phyloP scores from a whole-genome alignment of 305 asterid species.

The Fraxinus platypoda region DNA sequence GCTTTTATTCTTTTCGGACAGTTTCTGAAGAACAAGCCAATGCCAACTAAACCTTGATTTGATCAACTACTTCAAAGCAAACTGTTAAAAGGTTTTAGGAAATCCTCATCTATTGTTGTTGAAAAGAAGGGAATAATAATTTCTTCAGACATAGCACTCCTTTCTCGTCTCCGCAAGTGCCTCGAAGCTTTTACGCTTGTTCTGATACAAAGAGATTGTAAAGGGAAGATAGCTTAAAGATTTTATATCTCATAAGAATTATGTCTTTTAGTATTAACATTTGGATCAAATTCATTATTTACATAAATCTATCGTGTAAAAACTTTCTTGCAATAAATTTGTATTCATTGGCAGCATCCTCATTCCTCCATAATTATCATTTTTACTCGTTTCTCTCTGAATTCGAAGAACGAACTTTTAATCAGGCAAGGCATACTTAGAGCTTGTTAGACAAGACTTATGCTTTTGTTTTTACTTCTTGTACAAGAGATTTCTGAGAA shows the following conservation, averaged over 20 bases:
- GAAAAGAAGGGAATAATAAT: not conserved
- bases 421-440: not conserved
- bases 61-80: not conserved
- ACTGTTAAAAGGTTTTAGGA: slow-evolving; percentile 1
- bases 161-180: not conserved
- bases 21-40: slow-evolving; percentile 67
- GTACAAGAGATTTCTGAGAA: not conserved
- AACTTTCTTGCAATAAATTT: slow-evolving; percentile 20
- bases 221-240: not conserved
- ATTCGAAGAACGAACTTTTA: not conserved
- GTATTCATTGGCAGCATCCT: slow-evolving; percentile 30
- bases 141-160: not conserved
- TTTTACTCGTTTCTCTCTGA: not conserved
- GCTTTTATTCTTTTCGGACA: slow-evolving; percentile 74
- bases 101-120: not conserved
- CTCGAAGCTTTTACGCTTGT: not conserved
- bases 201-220: not conserved
- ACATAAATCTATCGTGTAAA: slow-evolving; percentile 1
- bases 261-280: not conserved
- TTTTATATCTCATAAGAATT: not conserved
- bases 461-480: not conserved
- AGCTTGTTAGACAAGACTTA: not conserved
- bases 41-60: slow-evolving; percentile 46
- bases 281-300: slow-evolving; percentile 15
- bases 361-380: not conserved